phyloP scores from a whole-genome alignment of 208 protist species.

The Trypanosoma rangeli region DNA sequence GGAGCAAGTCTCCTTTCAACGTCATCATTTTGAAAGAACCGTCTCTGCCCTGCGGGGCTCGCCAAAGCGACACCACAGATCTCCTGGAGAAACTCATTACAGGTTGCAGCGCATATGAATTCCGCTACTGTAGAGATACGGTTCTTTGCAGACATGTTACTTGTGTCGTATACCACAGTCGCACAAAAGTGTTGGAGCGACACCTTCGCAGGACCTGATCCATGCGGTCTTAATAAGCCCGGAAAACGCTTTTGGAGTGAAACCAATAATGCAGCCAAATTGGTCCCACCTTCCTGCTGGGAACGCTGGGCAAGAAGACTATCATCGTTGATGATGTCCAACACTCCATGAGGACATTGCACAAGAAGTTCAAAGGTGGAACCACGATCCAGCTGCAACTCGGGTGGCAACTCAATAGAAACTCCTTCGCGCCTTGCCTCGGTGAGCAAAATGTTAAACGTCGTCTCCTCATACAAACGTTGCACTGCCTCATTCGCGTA shows the following conservation, averaged over 20 bases:
- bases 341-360: conserved; percentile 14
- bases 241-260: conserved; percentile 16
- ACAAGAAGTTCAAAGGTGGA: conserved; percentile 18
- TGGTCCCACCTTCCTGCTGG: conserved; percentile 18
- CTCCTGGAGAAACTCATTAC: conserved; percentile 20
- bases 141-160: conserved; percentile 26
- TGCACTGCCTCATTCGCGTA: conserved; percentile 31
- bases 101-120: conserved; percentile 8
- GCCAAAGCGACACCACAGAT: conserved; percentile 2
- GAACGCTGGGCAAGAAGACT: conserved; percentile 20
- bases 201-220: conserved; percentile 8
- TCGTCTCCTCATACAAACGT: conserved; percentile 21
- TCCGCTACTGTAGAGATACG: conserved; percentile 20
- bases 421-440: conserved; percentile 29
- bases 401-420: neutral
- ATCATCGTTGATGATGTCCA: conserved; percentile 27
- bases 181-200: conserved; percentile 25
- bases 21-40: neutral
- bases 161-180: conserved; percentile 21
- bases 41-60: neutral
- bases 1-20: neutral
- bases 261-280: conserved; percentile 10
- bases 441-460: conserved; percentile 10
- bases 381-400: neutral
- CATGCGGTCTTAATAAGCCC: conserved; percentile 10